These are phyloP conservation scores for Epichloe sibirici DNA, from an alignment of 2,329 filamentous ascomycete species.

Conservation along the genomic window DNA sequence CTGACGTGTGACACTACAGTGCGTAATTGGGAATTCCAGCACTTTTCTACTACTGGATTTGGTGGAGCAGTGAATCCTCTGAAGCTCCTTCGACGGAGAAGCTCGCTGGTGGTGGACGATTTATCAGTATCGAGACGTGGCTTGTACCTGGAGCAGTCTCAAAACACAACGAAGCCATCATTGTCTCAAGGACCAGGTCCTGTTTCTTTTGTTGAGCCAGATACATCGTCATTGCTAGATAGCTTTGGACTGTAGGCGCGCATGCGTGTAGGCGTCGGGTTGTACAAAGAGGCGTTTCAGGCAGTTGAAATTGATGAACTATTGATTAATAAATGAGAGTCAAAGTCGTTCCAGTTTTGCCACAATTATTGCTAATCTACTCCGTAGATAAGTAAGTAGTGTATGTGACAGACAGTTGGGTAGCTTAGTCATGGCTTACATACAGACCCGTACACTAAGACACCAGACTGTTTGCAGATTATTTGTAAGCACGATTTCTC, in stretches of 20 bases:
- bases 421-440: neutral
- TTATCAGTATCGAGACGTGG: conserved; percentile 36
- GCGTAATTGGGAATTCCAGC: conserved; percentile 69
- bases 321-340: too few species aligned
- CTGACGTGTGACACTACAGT: conserved; percentile 30
- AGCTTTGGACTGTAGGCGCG: conserved; percentile 69
- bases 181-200: conserved; percentile 49
- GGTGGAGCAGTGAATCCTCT: conserved; percentile 48
- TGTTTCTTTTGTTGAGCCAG: conserved; percentile 86
- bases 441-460: neutral
- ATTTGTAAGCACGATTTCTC: neutral
- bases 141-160: conserved; percentile 19
- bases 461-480: neutral
- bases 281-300: too few species aligned
- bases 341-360: too few species aligned
- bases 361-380: too few species aligned
- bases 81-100: conserved; percentile 56
- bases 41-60: conserved; percentile 25
- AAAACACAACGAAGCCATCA: neutral
- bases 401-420: too few species aligned
- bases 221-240: conserved; percentile 76
- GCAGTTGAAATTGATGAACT: too few species aligned
- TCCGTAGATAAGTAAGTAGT: too few species aligned
- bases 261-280: too few species aligned
- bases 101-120: conserved; percentile 72